A percentile compares a stretch with the other conserved stretches of the same genome.
phyloP scores from a whole-genome alignment of 139 green algal genomes.

The Coelastrella sp. region DNA sequence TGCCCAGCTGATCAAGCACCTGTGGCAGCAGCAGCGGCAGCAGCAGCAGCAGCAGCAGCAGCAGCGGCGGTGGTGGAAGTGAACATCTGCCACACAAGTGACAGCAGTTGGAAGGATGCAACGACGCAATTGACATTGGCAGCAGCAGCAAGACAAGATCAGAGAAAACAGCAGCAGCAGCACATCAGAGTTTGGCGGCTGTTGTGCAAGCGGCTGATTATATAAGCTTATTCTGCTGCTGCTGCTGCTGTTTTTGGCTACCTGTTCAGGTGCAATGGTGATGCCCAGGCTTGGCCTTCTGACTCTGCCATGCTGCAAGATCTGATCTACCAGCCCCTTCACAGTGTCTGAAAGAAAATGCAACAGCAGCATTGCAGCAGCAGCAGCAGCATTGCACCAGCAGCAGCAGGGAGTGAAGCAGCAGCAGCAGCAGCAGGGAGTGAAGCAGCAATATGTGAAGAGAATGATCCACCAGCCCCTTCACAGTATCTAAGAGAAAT shows the following conservation, averaged over 20 bases:
- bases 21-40: slow-evolving; percentile 60
- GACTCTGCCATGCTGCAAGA: slow-evolving; percentile 71
- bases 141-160: too few relatives aligned
- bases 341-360: slow-evolving; percentile 60
- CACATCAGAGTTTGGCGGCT: too few relatives aligned
- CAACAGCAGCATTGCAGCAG: too few relatives aligned
- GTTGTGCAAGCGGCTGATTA: too few relatives aligned
- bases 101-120: slow-evolving; percentile 79
- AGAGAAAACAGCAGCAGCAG: neutral
- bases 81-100: slow-evolving; percentile 56
- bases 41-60: neutral
- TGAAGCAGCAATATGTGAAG: slow-evolving; percentile 63
- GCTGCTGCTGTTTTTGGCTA: neutral
- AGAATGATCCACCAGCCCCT: slow-evolving; percentile 70
- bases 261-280: slow-evolving; percentile 68
- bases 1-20: slow-evolving; percentile 56
- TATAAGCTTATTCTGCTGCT: neutral
- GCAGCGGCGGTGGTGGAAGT: neutral
- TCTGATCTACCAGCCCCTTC: slow-evolving; percentile 64
- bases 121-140: too few relatives aligned
- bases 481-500: slow-evolving; percentile 76
- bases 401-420: too few relatives aligned
- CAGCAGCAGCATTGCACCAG: too few relatives aligned
- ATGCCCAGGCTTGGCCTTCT: slow-evolving; percentile 73
- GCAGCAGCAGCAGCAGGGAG: slow-evolving; percentile 61